Evolutionary conservation across 2,329 filamentous ascomycete genomes (phyloP).

Genomic region (Sarocladiaceae sp.): DNA sequence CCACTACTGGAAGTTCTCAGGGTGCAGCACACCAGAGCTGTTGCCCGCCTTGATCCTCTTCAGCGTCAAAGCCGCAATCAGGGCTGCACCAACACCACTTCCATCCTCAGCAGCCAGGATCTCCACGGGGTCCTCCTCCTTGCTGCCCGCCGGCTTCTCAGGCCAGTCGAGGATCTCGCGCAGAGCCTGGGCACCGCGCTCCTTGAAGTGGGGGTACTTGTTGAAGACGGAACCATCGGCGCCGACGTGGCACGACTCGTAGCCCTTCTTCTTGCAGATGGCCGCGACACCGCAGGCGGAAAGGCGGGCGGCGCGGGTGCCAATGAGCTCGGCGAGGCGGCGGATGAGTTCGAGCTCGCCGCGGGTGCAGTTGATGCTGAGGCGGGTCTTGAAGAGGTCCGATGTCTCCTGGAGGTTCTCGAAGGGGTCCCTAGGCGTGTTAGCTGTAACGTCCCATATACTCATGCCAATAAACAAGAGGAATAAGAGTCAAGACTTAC

Average conservation of each 20-base stretch:
- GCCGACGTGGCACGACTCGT: constrained; percentile 83
- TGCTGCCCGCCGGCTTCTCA: constrained; percentile 50
- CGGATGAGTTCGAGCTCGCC: constrained; percentile 86
- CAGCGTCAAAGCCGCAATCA: constrained; percentile 74
- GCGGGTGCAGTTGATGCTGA: constrained; percentile 63
- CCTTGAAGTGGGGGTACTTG: constrained; percentile 98
- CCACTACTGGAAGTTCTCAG: constrained; percentile 49
- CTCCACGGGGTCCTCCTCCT: constrained; percentile 80
- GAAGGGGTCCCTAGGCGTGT: constrained; percentile 65
- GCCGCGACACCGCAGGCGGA: constrained; percentile 93
- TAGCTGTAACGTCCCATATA: constrained; percentile 10
- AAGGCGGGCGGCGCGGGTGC: constrained; percentile 85
- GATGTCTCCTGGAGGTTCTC: constrained; percentile 89
- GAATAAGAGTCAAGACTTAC: constrained; percentile 34
- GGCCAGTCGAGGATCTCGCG: constrained; percentile 96
- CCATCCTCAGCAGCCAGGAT: constrained; percentile 90
- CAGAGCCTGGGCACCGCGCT: constrained; percentile 79
- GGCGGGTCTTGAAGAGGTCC: constrained; percentile 72
- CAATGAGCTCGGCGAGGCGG: constrained; percentile 86
- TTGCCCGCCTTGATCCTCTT: constrained; percentile 60
- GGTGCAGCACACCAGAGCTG: constrained; percentile 57
- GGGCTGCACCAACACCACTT: constrained; percentile 89
- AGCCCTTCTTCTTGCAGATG: constrained; percentile 94
- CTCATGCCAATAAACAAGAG: neutral
- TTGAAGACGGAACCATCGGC: constrained; percentile 98